Base-by-base conservation (phyloP, 805 yeast genomes). In the Candida chauliodis region DNA sequence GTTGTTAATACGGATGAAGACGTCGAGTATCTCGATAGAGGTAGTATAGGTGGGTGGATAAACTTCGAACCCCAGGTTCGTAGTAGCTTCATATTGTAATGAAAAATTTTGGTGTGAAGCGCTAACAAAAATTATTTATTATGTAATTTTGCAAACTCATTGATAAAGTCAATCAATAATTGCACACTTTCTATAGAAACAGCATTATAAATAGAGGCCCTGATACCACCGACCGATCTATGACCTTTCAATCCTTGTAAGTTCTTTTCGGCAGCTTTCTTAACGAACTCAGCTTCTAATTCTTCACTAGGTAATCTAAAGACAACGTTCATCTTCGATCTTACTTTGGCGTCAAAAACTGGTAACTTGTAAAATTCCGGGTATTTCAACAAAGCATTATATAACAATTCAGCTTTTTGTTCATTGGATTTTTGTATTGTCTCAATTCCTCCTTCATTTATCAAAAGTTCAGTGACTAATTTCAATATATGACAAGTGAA, bases 171-270 rank as follows among this genome's bases (percentile, higher is more conserved):
- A 25, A 72, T 79, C 48, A 88, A 67, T 40, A 66, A 50, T 44
- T 77, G 65, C 20, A 79, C 81, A 51, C 86, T 77, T 16, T 73
- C 70, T 34, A 77, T 64, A 4, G 79, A 59, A 37, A 93, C 84
- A 11, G 98, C 96, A 55, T 93, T 91, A 62, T 91, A 90, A 38
- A 89, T 68, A 10, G 97, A 89, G 11, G 95, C 90, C 62, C 99
- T 81, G 63, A 93, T 84, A 21, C 99, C 99, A 36, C 98, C 98
- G 30, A 91, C 98, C 3, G 96, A 87, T 59, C 98, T 78, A 63
- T 91, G 98, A 29, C 99, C 98, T 64, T 89, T 86, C 53, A 91
- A 73, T 5, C 97, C 98, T 4, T 79, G 67, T 45, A 93, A 70
- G 2, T 76, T 73, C 40, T 48, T 55, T 19, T 59, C 75, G 17